A percentile compares a stretch with the other conserved stretches of the same genome.
Conservation (phyloP, 2,329 filamentous ascomycete species). For the Nannizziopsis arthrosporioides region DNA sequence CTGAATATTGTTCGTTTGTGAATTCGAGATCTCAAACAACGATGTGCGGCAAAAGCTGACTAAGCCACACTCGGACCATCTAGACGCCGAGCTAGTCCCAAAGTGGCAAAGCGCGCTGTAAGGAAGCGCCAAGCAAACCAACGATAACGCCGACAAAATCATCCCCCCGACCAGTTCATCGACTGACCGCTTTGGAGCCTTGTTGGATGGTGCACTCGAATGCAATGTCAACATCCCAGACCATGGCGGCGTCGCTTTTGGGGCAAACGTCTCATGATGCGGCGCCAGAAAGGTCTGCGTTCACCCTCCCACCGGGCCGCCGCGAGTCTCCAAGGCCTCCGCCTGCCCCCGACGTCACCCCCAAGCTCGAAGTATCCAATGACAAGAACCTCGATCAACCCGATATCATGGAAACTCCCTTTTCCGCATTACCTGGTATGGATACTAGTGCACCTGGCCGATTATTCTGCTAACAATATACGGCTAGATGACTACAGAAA, state of each 20-base stretch:
- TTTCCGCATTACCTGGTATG: slow-evolving; percentile 20
- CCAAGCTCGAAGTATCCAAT: slow-evolving; percentile 23
- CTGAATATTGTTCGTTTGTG: neutral
- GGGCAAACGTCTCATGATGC: slow-evolving; percentile 35
- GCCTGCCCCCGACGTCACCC: slow-evolving; percentile 20
- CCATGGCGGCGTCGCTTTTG: slow-evolving; percentile 38
- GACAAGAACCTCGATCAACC: slow-evolving; percentile 19
- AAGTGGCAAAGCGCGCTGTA: slow-evolving; percentile 1
- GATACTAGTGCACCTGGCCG: neutral
- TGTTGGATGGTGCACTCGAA: slow-evolving; percentile 19
- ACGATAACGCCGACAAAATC: slow-evolving; percentile 11
- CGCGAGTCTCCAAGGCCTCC: slow-evolving; percentile 17
- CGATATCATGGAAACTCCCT: slow-evolving; percentile 24
- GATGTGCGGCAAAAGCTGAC: neutral
- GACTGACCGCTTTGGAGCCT: slow-evolving; percentile 7
- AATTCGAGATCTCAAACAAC: neutral
- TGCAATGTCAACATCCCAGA: slow-evolving; percentile 38
- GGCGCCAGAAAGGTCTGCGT: slow-evolving; percentile 31
- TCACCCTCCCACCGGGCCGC: slow-evolving; percentile 25
- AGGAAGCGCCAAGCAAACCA: slow-evolving; percentile 2
- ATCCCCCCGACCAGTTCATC: slow-evolving; percentile 7
- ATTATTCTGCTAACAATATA: slow-evolving; percentile 6
- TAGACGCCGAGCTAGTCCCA: slow-evolving; percentile 3
- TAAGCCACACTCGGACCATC: neutral
- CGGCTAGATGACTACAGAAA: slow-evolving; percentile 20